These are phyloP conservation scores for Saccharomyces pastorianus DNA, from an alignment of 1,139 yeast genomes.

Conservation along the genomic window DNA sequence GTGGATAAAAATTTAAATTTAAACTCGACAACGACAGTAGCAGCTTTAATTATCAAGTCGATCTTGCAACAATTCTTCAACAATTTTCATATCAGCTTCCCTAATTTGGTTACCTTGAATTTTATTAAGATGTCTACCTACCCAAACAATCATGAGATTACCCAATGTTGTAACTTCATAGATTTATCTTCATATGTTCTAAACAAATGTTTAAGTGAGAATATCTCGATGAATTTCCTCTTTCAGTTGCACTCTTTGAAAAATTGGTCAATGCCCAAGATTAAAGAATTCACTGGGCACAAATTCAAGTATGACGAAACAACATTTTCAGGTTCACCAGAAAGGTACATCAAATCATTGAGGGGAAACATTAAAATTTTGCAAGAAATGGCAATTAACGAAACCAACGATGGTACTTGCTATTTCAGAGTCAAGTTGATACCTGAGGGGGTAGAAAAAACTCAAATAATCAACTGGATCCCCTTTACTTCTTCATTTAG, in stretches of 20 bases:
- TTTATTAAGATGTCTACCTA: constrained; percentile 7
- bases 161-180: constrained; percentile 21
- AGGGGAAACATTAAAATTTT: constrained; percentile 14
- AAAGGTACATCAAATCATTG: constrained; percentile 10
- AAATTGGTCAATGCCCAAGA: constrained; percentile 21
- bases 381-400: constrained; percentile 14
- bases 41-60: constrained; percentile 3
- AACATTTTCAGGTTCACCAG: constrained; percentile 14
- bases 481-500: constrained; percentile 6
- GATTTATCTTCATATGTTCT: constrained; percentile 18
- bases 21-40: background rate
- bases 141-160: constrained; percentile 4
- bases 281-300: constrained; percentile 22
- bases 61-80: constrained; percentile 10
- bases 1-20: background rate
- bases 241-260: constrained; percentile 21
- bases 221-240: constrained; percentile 11
- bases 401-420: constrained; percentile 22
- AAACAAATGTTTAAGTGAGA: constrained; percentile 10
- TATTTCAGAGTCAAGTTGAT: constrained; percentile 20
- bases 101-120: constrained; percentile 10
- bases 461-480: constrained; percentile 22
- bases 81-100: constrained; percentile 9
- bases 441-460: constrained; percentile 18
- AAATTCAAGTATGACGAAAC: constrained; percentile 21